These are phyloP conservation scores for Fusarium stilboides DNA, from an alignment of 2,329 filamentous ascomycete species.

Conservation along the genomic window DNA sequence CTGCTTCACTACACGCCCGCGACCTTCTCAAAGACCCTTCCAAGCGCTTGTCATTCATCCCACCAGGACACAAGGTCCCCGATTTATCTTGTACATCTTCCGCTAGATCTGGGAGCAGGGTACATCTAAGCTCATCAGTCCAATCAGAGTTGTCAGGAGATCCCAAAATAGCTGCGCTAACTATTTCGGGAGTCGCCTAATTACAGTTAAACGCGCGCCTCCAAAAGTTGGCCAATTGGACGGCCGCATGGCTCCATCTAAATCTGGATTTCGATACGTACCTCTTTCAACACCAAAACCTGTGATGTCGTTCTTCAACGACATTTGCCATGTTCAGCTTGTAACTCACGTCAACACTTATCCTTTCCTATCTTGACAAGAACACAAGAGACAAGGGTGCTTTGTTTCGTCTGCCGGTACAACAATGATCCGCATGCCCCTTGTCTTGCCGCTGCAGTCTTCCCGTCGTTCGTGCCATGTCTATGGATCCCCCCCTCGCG, in stretches of 20 bases:
- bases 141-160: constrained; percentile 23
- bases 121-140: constrained; percentile 20
- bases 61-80: neutral
- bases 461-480: constrained; percentile 30
- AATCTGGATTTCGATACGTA: constrained; percentile 1
- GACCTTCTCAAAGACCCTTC: constrained; percentile 11
- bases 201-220: constrained; percentile 49
- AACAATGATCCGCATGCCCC: constrained; percentile 44
- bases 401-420: constrained; percentile 31
- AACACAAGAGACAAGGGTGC: neutral
- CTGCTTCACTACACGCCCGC: constrained; percentile 43
- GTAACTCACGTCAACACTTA: neutral
- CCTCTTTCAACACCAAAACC: constrained; percentile 40
- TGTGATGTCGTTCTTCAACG: constrained; percentile 2
- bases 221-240: constrained; percentile 38
- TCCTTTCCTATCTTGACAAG: neutral
- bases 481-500: constrained; percentile 12
- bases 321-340: constrained; percentile 4
- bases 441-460: constrained; percentile 33
- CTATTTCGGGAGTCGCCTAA: constrained; percentile 39
- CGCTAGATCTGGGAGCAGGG: constrained; percentile 8
- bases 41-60: constrained; percentile 36
- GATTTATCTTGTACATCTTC: constrained; percentile 30
- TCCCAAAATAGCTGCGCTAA: constrained; percentile 48
- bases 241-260: constrained; percentile 23